Evolutionary conservation across 2,329 filamentous ascomycete genomes (phyloP), one percentile per base, ranked within the genome.

Genomic region (Rhinocladiella mackenziei): DNA sequence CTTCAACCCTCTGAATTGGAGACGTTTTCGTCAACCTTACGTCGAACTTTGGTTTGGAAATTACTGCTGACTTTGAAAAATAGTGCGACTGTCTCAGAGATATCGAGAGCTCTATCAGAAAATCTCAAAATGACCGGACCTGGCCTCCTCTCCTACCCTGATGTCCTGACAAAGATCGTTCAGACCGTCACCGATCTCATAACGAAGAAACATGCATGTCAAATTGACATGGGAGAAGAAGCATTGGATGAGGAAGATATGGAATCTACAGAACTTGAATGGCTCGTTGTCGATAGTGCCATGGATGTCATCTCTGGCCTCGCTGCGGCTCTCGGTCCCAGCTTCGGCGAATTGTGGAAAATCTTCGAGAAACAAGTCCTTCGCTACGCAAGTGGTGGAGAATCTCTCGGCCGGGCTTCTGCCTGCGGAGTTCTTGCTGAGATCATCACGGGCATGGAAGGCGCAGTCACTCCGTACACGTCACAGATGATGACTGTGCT

Each of bases 191-290:
- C 81, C 49, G 75, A 84, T 37, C 82, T 97, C 61, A 84, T 97
- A 60, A 91, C 84, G 52, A 89, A 91, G 68, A 83, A 86, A 51
- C 92, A 98, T 70, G 83, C 86, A 44, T 96, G 88, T 73, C 92
- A 98, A 69, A 80, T 91, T 61, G 91, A 96, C 61, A 79, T 94
- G 15, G 86, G 84, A 33, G 83, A 87, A 50, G 84, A 86, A 43
- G 89, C 91, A 57, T 79, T 84, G 51, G 76, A 80, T 43, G 81
- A 82, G n/a, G 73, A 81, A 7, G 80, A 85, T 43, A 73, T 80
- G 37, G 91, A 89, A 63, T 85, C 84, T 20, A 94, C 91, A 2
- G 92, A 98, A 70, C 95, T 94, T 60, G 92, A 97, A 72, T 97
- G 92, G 92, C 79, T 96, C 13, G 84, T 95, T 39, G 84, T 97